These are phyloP conservation scores for Ambrosiella beaveri DNA, from an alignment of 2,329 filamentous ascomycete genomes.

Conservation along the genomic window DNA sequence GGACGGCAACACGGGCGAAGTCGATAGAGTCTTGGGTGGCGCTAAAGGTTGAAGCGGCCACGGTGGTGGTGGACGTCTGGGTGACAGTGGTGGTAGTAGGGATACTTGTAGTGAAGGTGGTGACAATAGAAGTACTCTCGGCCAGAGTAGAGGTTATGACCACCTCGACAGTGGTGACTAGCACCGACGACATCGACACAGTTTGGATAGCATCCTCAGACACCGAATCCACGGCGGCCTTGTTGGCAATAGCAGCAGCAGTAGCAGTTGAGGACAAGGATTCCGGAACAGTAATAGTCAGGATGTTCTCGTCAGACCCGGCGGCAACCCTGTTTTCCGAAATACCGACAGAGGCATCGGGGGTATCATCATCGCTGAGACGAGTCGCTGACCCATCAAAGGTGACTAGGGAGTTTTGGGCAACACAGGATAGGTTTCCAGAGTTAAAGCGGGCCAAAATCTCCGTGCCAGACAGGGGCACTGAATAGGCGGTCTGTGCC, in stretches of 20 bases:
- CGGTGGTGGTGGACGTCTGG: slow-evolving; percentile 7
- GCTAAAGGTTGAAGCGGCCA: slow-evolving; percentile 21
- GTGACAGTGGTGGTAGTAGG: slow-evolving; percentile 9
- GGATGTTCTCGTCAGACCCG: not conserved
- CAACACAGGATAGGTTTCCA: slow-evolving; percentile 59
- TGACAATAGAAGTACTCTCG: slow-evolving; percentile 9
- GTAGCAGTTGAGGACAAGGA: not conserved
- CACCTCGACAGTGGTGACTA: slow-evolving; percentile 7
- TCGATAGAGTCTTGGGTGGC: slow-evolving; percentile 41
- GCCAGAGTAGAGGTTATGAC: slow-evolving; percentile 7
- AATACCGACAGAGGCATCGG: slow-evolving; percentile 1
- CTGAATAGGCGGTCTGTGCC: slow-evolving; percentile 50
- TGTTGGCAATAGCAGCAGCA: not conserved
- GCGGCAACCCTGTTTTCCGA: slow-evolving; percentile 1
- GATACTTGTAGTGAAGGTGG: slow-evolving; percentile 9
- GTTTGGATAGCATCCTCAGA: not conserved
- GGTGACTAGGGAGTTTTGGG: slow-evolving; percentile 74
- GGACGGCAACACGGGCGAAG: slow-evolving; percentile 44
- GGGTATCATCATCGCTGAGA: slow-evolving; percentile 17
- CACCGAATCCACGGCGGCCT: not conserved
- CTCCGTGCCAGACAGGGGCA: slow-evolving; percentile 52
- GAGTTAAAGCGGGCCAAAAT: slow-evolving; percentile 63
- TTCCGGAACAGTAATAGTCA: slow-evolving; percentile 1
- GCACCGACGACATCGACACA: slow-evolving; percentile 8
- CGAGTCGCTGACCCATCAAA: slow-evolving; percentile 45